phyloP scores from a whole-genome alignment of 768 basidiomycete species.

The Pleurotus eryngii region DNA sequence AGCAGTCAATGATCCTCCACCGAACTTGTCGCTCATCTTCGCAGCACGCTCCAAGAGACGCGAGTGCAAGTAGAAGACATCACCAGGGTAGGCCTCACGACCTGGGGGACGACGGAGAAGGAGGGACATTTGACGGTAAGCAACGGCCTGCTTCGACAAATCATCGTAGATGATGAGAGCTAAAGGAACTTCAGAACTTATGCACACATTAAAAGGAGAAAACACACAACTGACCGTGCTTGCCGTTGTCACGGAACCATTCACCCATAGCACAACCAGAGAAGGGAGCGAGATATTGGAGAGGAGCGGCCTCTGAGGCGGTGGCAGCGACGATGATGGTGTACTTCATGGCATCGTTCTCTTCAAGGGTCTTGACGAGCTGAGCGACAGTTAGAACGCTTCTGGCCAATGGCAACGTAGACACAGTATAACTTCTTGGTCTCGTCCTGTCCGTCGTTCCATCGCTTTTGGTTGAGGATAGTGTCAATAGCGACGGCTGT shows the following conservation, averaged over 20 bases:
- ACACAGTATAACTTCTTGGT: constrained; percentile 99
- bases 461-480: constrained; percentile 99
- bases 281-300: constrained; percentile 99
- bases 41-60: constrained; percentile 99
- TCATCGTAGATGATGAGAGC: constrained; percentile 99
- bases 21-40: constrained; percentile 99
- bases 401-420: constrained; percentile 99
- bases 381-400: constrained; percentile 99
- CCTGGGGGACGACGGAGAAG: constrained; percentile 99
- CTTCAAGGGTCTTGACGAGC: constrained; percentile 98
- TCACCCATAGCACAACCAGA: constrained; percentile 99
- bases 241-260: constrained; percentile 99
- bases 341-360: constrained; percentile 99
- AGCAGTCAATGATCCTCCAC: constrained; percentile 97
- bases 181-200: constrained; percentile 20
- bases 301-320: constrained; percentile 97
- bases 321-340: constrained; percentile 99
- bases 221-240: constrained; percentile 63
- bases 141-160: constrained; percentile 99
- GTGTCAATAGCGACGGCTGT: constrained; percentile 99
- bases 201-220: constrained; percentile 7
- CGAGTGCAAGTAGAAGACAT: constrained; percentile 99
- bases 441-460: constrained; percentile 98
- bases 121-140: constrained; percentile 99
- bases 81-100: constrained; percentile 99